Evolutionary conservation across 202 grass and related monocot genomes (phyloP), one percentile per base, ranked within the genome.

Genomic region (Saccharum hybrid): DNA sequence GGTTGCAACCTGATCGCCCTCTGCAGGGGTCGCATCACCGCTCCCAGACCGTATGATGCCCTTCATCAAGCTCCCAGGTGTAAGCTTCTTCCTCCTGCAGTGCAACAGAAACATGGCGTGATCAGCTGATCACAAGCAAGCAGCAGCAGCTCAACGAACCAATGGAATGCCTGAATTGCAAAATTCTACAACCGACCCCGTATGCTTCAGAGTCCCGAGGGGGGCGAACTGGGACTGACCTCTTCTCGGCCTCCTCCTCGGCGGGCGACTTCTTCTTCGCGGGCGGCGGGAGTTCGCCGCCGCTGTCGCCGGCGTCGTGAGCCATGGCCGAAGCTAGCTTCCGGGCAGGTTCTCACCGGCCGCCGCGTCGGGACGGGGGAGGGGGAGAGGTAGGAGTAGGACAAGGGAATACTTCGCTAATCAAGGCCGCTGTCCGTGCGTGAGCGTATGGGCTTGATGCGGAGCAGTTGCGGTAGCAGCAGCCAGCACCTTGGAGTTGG

Each of bases 21-120:
- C 93, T 11, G 36, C 82, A 76, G 96, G 93, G 21, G 84, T 96
- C 2, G 23, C 84, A 26, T 89, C 72, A 45, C 91, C 89, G 6
- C 76, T 81, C 75, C 96, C 93, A 36, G 93, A 91, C 77, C 89
- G 81, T 68, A 98, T 76, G 28, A 87, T 77, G 31, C 89, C 93
- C 88, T 98, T 98, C 96, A 94, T 92, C 91, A 98, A 92, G 79
- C 93, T 90, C 88, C 93, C 96, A 45, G 90, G 93, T 54, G 83
- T 94, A 63, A 98, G 80, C 80, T 96, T 98, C 86, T 86, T 81
- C 68, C 93, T 98, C 96, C 96, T 98, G 67, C 72, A 75, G 45
- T 15, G 39, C 66, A 66, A 66, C 28, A 52, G 52, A 66, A 62
- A 82, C 61, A 78, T 18, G 38, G 64, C 19, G 72, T 48, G 5